Evolutionary conservation across 2,329 filamentous ascomycete genomes (phyloP).

Genomic region (Aspergillus cejpii): DNA sequence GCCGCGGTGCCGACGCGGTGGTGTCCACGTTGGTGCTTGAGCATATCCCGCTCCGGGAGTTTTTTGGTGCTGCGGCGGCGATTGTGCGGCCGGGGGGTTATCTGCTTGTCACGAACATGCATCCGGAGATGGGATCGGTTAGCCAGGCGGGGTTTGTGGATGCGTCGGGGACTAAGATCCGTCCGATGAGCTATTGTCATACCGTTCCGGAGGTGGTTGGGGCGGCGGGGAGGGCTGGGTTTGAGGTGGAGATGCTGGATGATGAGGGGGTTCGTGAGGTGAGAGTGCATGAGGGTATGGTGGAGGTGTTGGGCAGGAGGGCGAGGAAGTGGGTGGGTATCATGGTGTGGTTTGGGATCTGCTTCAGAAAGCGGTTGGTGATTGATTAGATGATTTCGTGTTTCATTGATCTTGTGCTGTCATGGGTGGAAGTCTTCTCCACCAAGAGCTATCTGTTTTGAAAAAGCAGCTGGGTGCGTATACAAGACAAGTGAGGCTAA

Average conservation of each 20-base stretch:
- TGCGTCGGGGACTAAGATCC: slow-evolving; percentile 50
- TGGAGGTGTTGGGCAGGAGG: slow-evolving; percentile 53
- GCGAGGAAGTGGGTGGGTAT: slow-evolving; percentile 59
- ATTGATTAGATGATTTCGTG: slow-evolving; percentile 3
- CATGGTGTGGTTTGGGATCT: slow-evolving; percentile 49
- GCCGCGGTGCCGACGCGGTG: slow-evolving; percentile 39
- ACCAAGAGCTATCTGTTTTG: not conserved
- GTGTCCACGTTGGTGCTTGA: slow-evolving; percentile 60
- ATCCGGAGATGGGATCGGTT: slow-evolving; percentile 54
- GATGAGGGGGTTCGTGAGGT: slow-evolving; percentile 37
- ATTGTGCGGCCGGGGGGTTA: slow-evolving; percentile 45
- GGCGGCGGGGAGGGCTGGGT: slow-evolving; percentile 44
- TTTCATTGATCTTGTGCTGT: not conserved
- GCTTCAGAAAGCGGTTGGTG: slow-evolving; percentile 37
- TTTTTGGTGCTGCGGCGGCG: slow-evolving; percentile 47
- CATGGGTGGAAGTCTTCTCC: not conserved
- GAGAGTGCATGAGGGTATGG: slow-evolving; percentile 49
- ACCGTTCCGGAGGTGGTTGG: slow-evolving; percentile 47
- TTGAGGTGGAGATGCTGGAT: slow-evolving; percentile 37
- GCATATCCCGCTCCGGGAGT: slow-evolving; percentile 53
- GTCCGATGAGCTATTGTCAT: slow-evolving; percentile 55
- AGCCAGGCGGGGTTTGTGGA: slow-evolving; percentile 59
- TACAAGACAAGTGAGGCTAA: not conserved
- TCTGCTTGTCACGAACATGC: slow-evolving; percentile 62
- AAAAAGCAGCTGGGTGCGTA: not conserved